Base-by-base conservation (phyloP, 2,329 filamentous ascomycete species). In the Chrysoporthe cubensis region DNA sequence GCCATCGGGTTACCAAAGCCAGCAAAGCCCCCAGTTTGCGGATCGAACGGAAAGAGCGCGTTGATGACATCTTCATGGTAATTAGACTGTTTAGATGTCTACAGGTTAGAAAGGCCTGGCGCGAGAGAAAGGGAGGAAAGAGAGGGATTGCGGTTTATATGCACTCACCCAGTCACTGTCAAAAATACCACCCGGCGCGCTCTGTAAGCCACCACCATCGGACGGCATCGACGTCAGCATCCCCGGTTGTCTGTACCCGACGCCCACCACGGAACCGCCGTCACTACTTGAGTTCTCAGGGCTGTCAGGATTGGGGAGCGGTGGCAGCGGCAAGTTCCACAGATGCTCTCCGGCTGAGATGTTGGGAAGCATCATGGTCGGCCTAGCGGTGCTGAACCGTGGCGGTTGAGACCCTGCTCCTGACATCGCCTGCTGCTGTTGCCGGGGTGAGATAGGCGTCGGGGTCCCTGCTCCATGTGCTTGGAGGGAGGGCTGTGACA, bases 341-440 rank as follows among this genome's bases (percentile, higher is more conserved):
- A 85, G 74, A 0, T 78, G 79, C 70, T 85, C 82, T 4, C 83
- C 82, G 68, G 84, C 81, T 4, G 81, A 80, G 1, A 84, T 81
- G 7, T 82, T 82, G 4, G 81, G 79, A 69, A 81, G 85, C 13
- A 82, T 80, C 75, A 81, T 79, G 50, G 72, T 74, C 8, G 70
- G 71, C 7, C 65, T 64, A 6, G 65, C 62, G 1, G 64, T 66
- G 42, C 16, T 50, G 40, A 50, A 60, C 13, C 61, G 66, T 32
- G 54, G 54, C 16, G 40, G 26, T 8, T 62, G n/a, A 54, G 43
- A 0, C 43, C 54, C 21, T 21, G 66, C n/a, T 62, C 62, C 62
- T 70, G 70, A 9, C 66, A 71, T n/a, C 50, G 64, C 21, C 56
- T 67, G 69, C 21, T 69, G 62, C 1, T 66, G 70, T 62, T n/a